phyloP scores from a whole-genome alignment of 768 basidiomycete genomes.

The Trametes sanguinea region DNA sequence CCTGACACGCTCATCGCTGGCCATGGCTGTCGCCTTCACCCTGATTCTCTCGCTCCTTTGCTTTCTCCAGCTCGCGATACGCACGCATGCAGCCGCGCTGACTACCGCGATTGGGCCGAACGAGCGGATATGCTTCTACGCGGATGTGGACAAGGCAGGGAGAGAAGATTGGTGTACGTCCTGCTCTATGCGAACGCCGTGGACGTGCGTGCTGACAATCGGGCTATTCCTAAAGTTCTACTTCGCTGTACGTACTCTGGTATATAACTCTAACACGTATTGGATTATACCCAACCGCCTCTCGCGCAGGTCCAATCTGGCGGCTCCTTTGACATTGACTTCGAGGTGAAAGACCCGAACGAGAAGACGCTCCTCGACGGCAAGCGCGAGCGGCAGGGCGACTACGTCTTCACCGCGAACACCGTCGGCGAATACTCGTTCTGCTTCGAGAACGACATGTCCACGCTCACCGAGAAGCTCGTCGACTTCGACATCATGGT shows the following conservation, averaged over 20 bases:
- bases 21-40: constrained; percentile 25
- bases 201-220: constrained; percentile 2
- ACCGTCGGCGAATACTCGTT: constrained; percentile 89
- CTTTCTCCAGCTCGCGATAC: constrained; percentile 23
- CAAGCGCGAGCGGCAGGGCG: constrained; percentile 87
- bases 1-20: constrained; percentile 24
- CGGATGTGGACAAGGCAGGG: constrained; percentile 95
- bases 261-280: not conserved
- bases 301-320: constrained; percentile 84
- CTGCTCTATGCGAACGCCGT: not conserved
- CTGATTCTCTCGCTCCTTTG: constrained; percentile 24
- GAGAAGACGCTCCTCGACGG: constrained; percentile 89
- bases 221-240: constrained; percentile 67
- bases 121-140: constrained; percentile 89
- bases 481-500: constrained; percentile 98
- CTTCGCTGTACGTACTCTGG: constrained; percentile 74
- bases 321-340: constrained; percentile 95
- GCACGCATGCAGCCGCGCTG: constrained; percentile 58
- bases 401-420: constrained; percentile 96
- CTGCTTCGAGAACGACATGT: constrained; percentile 99
- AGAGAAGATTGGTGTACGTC: constrained; percentile 84
- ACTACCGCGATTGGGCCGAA: constrained; percentile 80
- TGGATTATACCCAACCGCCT: not conserved
- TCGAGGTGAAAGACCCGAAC: constrained; percentile 87
- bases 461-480: constrained; percentile 89